Evolutionary conservation across 2,329 filamentous ascomycete genomes (phyloP), one percentile per base, ranked within the genome.

Genomic region (Diaporthe helianthi): DNA sequence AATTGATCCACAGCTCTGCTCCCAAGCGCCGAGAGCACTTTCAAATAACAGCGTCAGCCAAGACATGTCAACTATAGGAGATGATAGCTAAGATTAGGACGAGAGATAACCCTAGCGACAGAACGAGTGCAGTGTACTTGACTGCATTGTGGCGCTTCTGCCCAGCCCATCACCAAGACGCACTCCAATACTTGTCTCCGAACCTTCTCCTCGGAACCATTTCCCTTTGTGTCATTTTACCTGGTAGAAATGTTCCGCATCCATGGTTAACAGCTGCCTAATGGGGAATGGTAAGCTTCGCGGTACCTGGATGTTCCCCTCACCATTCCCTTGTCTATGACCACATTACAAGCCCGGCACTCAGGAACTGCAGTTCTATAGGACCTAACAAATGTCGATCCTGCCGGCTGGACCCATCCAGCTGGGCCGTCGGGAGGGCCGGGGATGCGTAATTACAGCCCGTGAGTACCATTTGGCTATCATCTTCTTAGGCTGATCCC

Each of bases 321-420:
- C 58, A 63, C 44, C n/a, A 24, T 19, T 63, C 22, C 58, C 58
- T 19, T 49, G 58, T 63, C 58, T 63, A 63, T 63, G 58, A 63
- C 24, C 58, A 12, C 58, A 63, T 49, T 19, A 63, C 58, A 49
- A 17, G 29, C 26, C 29, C 58, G 58, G 58, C 58, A 63, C 29
- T 63, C 17, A 15, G 36, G 17, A 10, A 19, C 6, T n/a, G n/a
- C n/a, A n/a, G n/a, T n/a, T n/a, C n/a, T n/a, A n/a, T 2, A 3
- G 13, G 13, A 22, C 41, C 58, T 22, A 61, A 29, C 4, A 22
- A 33, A 7, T n/a, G 41, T 61, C 41, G 58, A 61, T 61, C 58
- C 41, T 33, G 10, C 41, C 58, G 41, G 3, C 36, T 31, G 41
- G 58, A 33, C 29, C 41, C 41, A 47, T 47, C 58, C 58, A 61